These are phyloP conservation scores for Gnomoniopsis smithogilvyi DNA, from an alignment of 2,329 filamentous ascomycete genomes.

Conservation along the genomic window DNA sequence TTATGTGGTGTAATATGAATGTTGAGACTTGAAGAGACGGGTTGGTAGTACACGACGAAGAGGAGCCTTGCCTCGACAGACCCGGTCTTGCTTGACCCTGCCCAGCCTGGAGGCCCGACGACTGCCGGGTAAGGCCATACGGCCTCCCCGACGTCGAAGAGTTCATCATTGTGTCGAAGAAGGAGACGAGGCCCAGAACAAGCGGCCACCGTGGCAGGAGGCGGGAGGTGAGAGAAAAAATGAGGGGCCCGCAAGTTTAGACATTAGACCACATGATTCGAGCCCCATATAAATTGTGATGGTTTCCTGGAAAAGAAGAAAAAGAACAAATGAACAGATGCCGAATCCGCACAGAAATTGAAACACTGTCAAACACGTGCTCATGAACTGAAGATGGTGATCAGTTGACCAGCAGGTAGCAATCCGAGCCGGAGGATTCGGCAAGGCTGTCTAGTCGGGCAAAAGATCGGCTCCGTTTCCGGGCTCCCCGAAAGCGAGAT, in stretches of 20 bases:
- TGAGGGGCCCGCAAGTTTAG: not conserved
- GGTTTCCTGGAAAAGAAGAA: not conserved
- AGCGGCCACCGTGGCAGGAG: not conserved
- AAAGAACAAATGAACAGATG: not conserved
- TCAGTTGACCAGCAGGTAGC: slow-evolving; percentile 8
- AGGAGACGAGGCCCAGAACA: not conserved
- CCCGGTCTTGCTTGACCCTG: slow-evolving; percentile 11
- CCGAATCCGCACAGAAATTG: not conserved
- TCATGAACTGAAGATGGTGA: not conserved
- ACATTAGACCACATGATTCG: not conserved
- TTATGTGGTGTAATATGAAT: slow-evolving; percentile 2
- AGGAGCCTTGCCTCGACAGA: slow-evolving; percentile 16
- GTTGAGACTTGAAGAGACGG: slow-evolving; percentile 18
- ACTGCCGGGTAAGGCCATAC: slow-evolving; percentile 16
- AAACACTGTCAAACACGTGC: no score
- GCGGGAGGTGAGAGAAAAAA: not conserved
- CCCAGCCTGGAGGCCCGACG: slow-evolving; percentile 6
- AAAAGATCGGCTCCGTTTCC: slow-evolving; percentile 12
- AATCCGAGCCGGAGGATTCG: slow-evolving; percentile 7
- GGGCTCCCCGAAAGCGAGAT: slow-evolving; percentile 12
- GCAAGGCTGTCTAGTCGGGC: slow-evolving; percentile 12
- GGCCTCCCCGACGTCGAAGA: slow-evolving; percentile 15
- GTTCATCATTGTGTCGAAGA: slow-evolving; percentile 11
- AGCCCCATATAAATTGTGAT: not conserved
- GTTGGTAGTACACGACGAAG: slow-evolving; percentile 12